Base-by-base conservation (phyloP, 768 basidiomycete species). In the Trametes villosa region DNA sequence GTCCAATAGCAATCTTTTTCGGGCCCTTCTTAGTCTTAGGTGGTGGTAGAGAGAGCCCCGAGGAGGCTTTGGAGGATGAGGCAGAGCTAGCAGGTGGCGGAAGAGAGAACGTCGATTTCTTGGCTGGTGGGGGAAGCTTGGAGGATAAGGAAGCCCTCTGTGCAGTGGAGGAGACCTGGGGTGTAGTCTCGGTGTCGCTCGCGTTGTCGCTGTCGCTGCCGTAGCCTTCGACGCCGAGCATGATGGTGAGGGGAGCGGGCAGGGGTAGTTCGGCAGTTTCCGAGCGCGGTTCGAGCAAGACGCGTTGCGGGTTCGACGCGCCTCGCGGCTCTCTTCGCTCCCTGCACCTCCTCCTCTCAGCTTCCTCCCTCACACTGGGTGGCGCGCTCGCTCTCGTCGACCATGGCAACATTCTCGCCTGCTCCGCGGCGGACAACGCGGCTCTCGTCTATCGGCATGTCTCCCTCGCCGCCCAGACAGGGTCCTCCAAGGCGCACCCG, bases 151-250 rank as follows among this genome's bases (percentile, higher is more conserved):
- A 61, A 4, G 55, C 24, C 13, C 36, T 18, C 36, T 11, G 13
- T 17, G 36, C 36, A 46, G 40, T 54, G 33, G 58, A n/a, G 46
- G 70, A 18, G 22, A 54, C 31, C 8, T 65, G 15, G 9, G 55
- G 38, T 11, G 64, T 40, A 8, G 57, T 53, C 30, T 75, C 68
- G 33, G 57, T 59, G 57, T 83, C 83, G 59, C 77, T 75, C 58
- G 84, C 86, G 68, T 77, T 82, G 65, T 89, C 74, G 48, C 67
- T 81, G 75, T 81, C 88, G 74, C 90, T 92, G 63, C 88, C 89
- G 67, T 92, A 92, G 78, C 80, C 84, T 67, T 88, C 89, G 59
- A 92, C 79, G 31, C 88, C 88, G 63, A 92, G 83, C 88, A 91
- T 92, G 65, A 62, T 68, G 67, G 48, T 58, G 48, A 55, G 57